Evolutionary conservation across 345 rosid genomes (phyloP).

Genomic region (Sonneratia alba): DNA sequence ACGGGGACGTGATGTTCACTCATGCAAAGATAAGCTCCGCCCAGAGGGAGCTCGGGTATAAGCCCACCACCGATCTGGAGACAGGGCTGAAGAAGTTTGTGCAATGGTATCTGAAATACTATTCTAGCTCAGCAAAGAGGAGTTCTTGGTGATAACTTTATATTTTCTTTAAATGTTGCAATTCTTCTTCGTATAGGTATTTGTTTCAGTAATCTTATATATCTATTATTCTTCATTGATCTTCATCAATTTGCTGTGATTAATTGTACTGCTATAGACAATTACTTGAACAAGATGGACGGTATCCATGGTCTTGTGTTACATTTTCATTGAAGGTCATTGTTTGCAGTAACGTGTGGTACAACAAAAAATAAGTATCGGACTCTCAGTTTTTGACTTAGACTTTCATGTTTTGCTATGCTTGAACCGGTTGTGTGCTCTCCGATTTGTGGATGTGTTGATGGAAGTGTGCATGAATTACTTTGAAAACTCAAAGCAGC

Average conservation of each 20-base stretch:
- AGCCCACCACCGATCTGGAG: conserved; percentile 52
- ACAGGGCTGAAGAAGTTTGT: conserved; percentile 63
- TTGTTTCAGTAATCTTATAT: not conserved
- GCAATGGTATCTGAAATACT: conserved; percentile 51
- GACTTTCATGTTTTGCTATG: too few relatives aligned
- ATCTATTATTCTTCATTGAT: conserved; percentile 4
- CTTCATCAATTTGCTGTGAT: not conserved
- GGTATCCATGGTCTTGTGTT: not conserved
- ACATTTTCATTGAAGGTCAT: not conserved
- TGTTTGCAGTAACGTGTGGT: too few relatives aligned
- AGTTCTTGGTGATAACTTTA: conserved; percentile 21
- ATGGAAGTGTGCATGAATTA: not conserved
- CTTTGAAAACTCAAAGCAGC: not conserved
- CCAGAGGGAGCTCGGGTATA: conserved; percentile 42
- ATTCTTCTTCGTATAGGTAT: conserved; percentile 1
- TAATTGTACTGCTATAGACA: conserved; percentile 3
- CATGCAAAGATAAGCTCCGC: conserved; percentile 57
- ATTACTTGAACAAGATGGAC: not conserved
- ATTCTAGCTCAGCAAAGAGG: conserved; percentile 33
- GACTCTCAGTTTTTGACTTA: too few relatives aligned
- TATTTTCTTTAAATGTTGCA: not conserved
- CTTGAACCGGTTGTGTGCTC: too few relatives aligned
- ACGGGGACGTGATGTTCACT: conserved; percentile 63
- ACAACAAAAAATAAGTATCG: too few relatives aligned
- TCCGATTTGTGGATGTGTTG: not conserved